Conservation (phyloP, 2,329 filamentous ascomycete genomes). For the Colletotrichum sp. region DNA sequence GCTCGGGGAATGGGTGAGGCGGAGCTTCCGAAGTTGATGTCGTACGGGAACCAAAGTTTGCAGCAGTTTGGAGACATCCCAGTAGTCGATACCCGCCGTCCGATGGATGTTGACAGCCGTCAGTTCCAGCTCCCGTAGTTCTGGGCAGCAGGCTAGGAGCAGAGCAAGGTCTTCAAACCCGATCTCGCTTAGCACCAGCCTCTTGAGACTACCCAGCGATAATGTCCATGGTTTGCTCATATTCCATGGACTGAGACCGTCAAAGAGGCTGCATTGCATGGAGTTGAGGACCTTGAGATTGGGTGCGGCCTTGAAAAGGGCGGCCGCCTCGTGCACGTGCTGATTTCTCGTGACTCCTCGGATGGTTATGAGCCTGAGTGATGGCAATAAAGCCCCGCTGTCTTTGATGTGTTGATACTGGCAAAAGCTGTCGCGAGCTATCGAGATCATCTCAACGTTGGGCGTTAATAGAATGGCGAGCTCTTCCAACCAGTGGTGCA, state of each 20-base stretch:
- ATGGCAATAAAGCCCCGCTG: neutral
- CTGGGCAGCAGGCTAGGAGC: neutral
- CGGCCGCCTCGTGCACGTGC: neutral
- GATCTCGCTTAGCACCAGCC: neutral
- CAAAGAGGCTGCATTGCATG: neutral
- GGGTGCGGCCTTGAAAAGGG: neutral
- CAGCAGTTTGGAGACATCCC: slow-evolving; percentile 5
- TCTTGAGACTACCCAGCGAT: neutral
- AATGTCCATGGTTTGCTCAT: neutral
- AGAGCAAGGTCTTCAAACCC: neutral
- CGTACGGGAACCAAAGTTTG: neutral
- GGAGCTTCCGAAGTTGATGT: neutral
- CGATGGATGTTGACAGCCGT: neutral
- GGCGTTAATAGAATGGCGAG: neutral
- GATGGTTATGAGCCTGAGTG: neutral
- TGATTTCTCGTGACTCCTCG: neutral
- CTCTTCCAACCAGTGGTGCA: slow-evolving; percentile 14
- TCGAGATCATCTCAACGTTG: neutral
- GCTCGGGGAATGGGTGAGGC: neutral
- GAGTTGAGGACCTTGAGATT: neutral
- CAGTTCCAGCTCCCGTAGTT: slow-evolving; percentile 1
- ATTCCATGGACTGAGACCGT: neutral
- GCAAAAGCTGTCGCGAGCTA: slow-evolving; percentile 6
- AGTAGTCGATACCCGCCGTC: neutral
- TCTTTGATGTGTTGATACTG: neutral